Evolutionary conservation across 805 yeast genomes (phyloP).

Genomic region (Schwanniomyces occidentalis): DNA sequence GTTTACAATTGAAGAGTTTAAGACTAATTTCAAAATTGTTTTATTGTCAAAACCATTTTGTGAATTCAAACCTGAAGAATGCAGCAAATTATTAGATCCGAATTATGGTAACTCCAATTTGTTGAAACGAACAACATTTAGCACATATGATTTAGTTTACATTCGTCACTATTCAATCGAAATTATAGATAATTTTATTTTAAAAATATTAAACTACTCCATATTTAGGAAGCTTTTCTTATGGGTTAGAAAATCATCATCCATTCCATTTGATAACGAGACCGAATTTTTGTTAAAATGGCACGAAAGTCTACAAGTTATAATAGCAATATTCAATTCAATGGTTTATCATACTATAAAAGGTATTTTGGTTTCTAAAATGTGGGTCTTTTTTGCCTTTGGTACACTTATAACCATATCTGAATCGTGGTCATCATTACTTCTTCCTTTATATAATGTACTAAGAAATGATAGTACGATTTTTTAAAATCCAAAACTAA

Average conservation of each 20-base stretch:
- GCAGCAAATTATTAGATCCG: constrained; percentile 7
- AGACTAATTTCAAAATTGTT: constrained; percentile 13
- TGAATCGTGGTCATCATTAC: constrained; percentile 14
- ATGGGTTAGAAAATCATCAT: not conserved
- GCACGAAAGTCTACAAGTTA: constrained; percentile 13
- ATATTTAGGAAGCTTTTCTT: constrained; percentile 1
- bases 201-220: constrained; percentile 1
- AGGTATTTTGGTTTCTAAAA: constrained; percentile 16
- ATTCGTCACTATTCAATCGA: constrained; percentile 14
- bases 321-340: constrained; percentile 17
- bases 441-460: constrained; percentile 6
- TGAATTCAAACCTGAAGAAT: constrained; percentile 12
- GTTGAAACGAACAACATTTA: constrained; percentile 11
- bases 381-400: constrained; percentile 18
- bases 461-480: not conserved
- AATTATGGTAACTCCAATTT: constrained; percentile 5
- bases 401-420: constrained; percentile 12
- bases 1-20: constrained; percentile 11
- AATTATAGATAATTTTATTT: constrained; percentile 6
- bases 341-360: constrained; percentile 14
- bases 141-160: constrained; percentile 17
- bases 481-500: constrained; percentile 44
- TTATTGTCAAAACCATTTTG: constrained; percentile 15
- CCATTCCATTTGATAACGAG: not conserved
- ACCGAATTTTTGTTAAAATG: constrained; percentile 9